Evolutionary conservation across 208 protist species (phyloP), one percentile per base, ranked within the genome.

Genomic region (Sergeia podlipaevii): DNA sequence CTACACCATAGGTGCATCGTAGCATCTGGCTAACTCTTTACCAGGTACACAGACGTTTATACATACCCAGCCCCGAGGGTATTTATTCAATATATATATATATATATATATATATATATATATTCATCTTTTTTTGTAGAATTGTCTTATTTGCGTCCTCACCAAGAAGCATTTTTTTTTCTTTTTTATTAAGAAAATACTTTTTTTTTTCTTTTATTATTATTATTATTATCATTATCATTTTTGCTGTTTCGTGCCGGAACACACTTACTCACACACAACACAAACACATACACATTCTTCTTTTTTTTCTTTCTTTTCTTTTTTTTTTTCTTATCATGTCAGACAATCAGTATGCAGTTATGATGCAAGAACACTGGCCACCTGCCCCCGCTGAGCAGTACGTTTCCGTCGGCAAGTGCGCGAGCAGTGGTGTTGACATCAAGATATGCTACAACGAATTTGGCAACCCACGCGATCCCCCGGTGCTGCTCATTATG

Each of bases 391-490:
- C 45, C 18, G 13, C 26, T 13, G 65, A 74, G 8, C 54, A 18
- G 2, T 33, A 56, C 55, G 47, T 59, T 0, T 29, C 49, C 7
- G 61, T 75, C 36, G 55, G 70, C 37, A 54, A 55, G 20, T 77
- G 70, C 44, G 42, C 37, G 2, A 68, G 33, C 55, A 62, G 55
- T 30, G 60, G 47, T 20, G 50, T 52, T 30, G 49, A 67, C 5
- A 65, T 80, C 17, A 62, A 29, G 4, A 48, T 76, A 37, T 76
- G 44, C 57, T 80, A 76, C 64, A 50, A 71, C n/a, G 23, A 53
- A 3, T 75, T 68, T 71, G 74, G 68, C 18, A 29, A 65, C n/a
- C 20, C 52, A 4, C 36, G 38, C 18, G 37, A 68, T 44, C 68
- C 62, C 28, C 68, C 58, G 42, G 38, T 80, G 48, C 59, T 75